Percentiles rank a stretch among this genome's conserved stretches.
Conservation (phyloP, 768 basidiomycete genomes). For the Phanerochaete carnosa region DNA sequence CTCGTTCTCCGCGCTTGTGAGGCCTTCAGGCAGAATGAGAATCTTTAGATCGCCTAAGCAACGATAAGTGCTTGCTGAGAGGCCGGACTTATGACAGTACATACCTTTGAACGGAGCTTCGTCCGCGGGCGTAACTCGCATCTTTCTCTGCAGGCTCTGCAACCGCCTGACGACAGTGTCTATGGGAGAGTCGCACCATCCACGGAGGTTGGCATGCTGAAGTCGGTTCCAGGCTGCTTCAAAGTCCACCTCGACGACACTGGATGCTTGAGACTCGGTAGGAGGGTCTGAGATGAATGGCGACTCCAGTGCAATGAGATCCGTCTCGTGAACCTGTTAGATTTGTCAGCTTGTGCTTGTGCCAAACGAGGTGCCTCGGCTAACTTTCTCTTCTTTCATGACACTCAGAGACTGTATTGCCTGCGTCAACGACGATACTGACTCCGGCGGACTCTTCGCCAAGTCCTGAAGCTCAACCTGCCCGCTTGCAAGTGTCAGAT, state of each 20-base stretch:
- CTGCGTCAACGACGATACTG: not conserved
- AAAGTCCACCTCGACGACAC: constrained; percentile 40
- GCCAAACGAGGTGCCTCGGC: not conserved
- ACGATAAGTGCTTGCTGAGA: not conserved
- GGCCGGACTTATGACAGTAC: constrained; percentile 12
- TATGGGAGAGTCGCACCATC: constrained; percentile 64
- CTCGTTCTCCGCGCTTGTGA: not conserved
- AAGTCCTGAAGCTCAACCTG: constrained; percentile 29
- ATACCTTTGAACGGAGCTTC: constrained; percentile 59
- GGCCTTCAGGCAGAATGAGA: constrained; percentile 32
- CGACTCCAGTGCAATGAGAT: constrained; percentile 75
- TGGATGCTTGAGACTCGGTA: constrained; percentile 6
- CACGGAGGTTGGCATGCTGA: constrained; percentile 42
- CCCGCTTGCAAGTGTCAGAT: constrained; percentile 40
- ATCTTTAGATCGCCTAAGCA: constrained; percentile 55
- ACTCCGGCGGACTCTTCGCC: constrained; percentile 8
- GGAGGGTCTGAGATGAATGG: constrained; percentile 55
- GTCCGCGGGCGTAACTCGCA: constrained; percentile 53
- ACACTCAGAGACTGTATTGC: constrained; percentile 6
- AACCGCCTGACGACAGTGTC: constrained; percentile 53
- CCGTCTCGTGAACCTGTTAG: constrained; percentile 34
- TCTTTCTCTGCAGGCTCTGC: constrained; percentile 41
- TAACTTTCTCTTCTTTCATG: constrained; percentile 16
- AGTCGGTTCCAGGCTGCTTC: constrained; percentile 54
- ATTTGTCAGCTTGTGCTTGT: not conserved